Evolutionary conservation across 495 filamentous ascomycete genomes (phyloP), one percentile per base, ranked within the genome.

Genomic region (Patellaria atrata): DNA sequence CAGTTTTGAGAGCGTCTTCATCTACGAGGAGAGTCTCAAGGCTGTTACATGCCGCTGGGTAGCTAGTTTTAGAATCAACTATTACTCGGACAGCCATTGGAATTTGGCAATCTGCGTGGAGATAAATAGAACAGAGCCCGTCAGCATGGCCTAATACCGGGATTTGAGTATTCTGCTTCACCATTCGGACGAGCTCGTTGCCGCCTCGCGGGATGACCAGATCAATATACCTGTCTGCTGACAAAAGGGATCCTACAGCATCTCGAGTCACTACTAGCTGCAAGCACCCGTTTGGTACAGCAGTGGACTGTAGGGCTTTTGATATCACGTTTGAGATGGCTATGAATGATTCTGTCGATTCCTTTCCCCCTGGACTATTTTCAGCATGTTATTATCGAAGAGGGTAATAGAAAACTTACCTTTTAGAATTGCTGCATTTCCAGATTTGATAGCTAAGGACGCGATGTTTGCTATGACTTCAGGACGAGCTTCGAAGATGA

Each of bases 381-480:
- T 35, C 5, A 38, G 36, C 10, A 30, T 9, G 27, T 30, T 13
- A 16, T n/a, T 34, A 23, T 22, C 13, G 7, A 39, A 23, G 14
- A n/a, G 17, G 16, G 10, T 5, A 39, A 30, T 11, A 3, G n/a
- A n/a, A 7, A 17, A 27, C 32, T n/a, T 52, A 64, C 75, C 86
- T 70, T 99, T 99, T 29, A 99, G 61, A 40, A 99, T 96, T 37
- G 86, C 89, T 17, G 89, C 79, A 62, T 99, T 99, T 36, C 84
- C 89, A 11, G 89, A 94, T 55, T 99, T 99, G 44, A 99, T 77
- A 8, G 91, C 84, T 22, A 99, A 65, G n/a, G 91, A 79, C 35
- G 87, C 82, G 41, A 99, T 96, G 51, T 99, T 99, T 27, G 91
- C 89, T 54, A 99, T 99, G 37, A 99, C 91, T 55, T 99, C 89